phyloP scores from a whole-genome alignment of 1,284 basidiomycete genomes.

The Trichosporon sp. region DNA sequence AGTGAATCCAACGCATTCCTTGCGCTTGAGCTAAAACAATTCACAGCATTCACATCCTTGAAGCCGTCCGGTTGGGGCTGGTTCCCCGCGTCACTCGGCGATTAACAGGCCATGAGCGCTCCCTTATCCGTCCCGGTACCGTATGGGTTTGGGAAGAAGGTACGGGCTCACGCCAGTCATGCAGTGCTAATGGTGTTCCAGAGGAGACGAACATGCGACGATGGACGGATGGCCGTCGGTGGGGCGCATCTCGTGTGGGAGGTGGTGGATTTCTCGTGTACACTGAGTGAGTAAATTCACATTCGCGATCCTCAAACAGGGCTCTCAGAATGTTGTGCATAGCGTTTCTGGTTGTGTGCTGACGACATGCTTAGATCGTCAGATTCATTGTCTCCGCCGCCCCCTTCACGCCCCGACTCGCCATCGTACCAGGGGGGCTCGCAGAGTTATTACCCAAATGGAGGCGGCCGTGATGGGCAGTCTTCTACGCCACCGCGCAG shows the following conservation, averaged over 20 bases:
- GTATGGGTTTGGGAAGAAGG: slow-evolving; percentile 98
- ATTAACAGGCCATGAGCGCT: slow-evolving; percentile 85
- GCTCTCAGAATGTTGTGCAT: background rate
- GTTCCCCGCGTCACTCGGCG: slow-evolving; percentile 88
- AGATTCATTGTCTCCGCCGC: slow-evolving; percentile 47
- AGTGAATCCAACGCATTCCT: slow-evolving; percentile 32
- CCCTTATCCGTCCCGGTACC: slow-evolving; percentile 86
- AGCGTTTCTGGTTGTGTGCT: background rate
- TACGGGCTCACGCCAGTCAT: slow-evolving; percentile 59
- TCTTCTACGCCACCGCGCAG: slow-evolving; percentile 34
- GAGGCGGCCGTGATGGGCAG: slow-evolving; percentile 23
- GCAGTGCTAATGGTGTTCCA: slow-evolving; percentile 24
- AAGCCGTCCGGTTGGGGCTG: slow-evolving; percentile 82
- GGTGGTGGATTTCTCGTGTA: slow-evolving; percentile 60
- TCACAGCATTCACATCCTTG: slow-evolving; percentile 74
- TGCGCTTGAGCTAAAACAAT: slow-evolving; percentile 20
- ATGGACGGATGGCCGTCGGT: slow-evolving; percentile 60
- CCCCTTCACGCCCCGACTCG: slow-evolving; percentile 37
- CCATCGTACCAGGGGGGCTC: slow-evolving; percentile 28
- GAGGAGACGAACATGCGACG: slow-evolving; percentile 59
- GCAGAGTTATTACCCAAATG: slow-evolving; percentile 32
- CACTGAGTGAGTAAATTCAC: slow-evolving; percentile 46
- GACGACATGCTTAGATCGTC: slow-evolving; percentile 38
- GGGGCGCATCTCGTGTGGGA: slow-evolving; percentile 60
- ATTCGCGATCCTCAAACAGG: background rate